phyloP scores from a whole-genome alignment of 176 grass and related monocot genomes.

The Aegilops longissima region DNA sequence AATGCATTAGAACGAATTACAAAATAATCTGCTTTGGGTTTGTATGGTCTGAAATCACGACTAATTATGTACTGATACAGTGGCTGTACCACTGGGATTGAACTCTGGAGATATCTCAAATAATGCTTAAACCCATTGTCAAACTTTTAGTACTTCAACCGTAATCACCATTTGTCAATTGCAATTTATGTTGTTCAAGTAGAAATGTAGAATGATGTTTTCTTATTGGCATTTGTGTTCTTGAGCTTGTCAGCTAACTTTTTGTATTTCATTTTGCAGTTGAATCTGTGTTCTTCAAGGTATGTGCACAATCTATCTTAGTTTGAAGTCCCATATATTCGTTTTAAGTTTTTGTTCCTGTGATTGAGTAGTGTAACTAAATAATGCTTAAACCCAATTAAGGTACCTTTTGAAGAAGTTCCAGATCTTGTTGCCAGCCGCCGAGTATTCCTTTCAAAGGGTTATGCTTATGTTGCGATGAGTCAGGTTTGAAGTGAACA shows the following conservation, averaged over 20 bases:
- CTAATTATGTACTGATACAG: slow-evolving; percentile 10
- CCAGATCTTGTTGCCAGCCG: slow-evolving; percentile 78
- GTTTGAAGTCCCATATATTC: slow-evolving; percentile 14
- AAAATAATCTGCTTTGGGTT: slow-evolving; percentile 1
- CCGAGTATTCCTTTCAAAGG: slow-evolving; percentile 79
- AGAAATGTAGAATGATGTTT: not conserved
- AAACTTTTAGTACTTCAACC: not conserved
- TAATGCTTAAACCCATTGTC: no score
- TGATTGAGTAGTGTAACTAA: slow-evolving; percentile 6
- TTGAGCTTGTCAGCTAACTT: slow-evolving; percentile 30
- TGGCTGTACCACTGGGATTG: not conserved
- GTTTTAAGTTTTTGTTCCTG: not conserved
- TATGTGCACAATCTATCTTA: slow-evolving; percentile 20
- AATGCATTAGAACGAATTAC: not conserved
- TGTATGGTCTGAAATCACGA: not conserved
- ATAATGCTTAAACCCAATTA: slow-evolving; percentile 20
- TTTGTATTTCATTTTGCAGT: slow-evolving; percentile 45
- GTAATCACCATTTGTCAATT: not conserved
- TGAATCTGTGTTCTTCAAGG: slow-evolving; percentile 94
- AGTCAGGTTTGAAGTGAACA: slow-evolving; percentile 61
- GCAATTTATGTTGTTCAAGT: slow-evolving; percentile 9
- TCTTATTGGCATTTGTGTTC: slow-evolving; percentile 16
- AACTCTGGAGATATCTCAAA: not conserved
- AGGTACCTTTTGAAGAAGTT: slow-evolving; percentile 99
- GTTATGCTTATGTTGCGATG: slow-evolving; percentile 97